These are phyloP conservation scores for Aspergillus sclerotioniger DNA, from an alignment of 495 filamentous ascomycete genomes.

Conservation along the genomic window DNA sequence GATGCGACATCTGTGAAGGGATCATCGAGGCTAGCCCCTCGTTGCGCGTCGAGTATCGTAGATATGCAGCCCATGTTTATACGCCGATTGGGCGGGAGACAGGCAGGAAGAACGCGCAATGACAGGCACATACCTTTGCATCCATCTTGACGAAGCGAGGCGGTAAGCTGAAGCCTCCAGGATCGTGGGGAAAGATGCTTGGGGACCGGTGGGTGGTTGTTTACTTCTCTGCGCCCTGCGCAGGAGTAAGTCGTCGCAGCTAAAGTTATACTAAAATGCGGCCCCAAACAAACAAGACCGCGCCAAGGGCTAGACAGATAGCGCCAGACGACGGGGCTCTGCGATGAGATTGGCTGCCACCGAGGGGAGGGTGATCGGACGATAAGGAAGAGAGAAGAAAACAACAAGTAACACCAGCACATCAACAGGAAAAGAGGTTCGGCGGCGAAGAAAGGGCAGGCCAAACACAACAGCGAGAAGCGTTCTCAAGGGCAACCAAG, in stretches of 20 bases:
- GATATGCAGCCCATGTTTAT: neutral
- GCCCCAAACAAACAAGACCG: conserved; percentile 31
- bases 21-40: neutral
- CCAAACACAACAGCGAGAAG: conserved; percentile 18
- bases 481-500: conserved; percentile 7
- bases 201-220: conserved; percentile 24
- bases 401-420: neutral
- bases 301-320: conserved; percentile 19
- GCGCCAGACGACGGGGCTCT: conserved; percentile 4
- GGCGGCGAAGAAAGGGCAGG: conserved; percentile 19
- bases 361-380: neutral
- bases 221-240: conserved; percentile 24
- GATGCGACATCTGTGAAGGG: conserved; percentile 6
- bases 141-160: conserved; percentile 31
- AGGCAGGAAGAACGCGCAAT: conserved; percentile 4
- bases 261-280: conserved; percentile 23
- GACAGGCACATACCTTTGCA: conserved; percentile 38
- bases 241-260: conserved; percentile 18
- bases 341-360: neutral
- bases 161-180: conserved; percentile 11
- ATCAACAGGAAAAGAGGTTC: conserved; percentile 14
- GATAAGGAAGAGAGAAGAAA: conserved; percentile 9
- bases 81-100: neutral
- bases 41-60: conserved; percentile 15
- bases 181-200: conserved; percentile 11